These are phyloP conservation scores for Claviceps humidiphila DNA, from an alignment of 2,329 filamentous ascomycete genomes.

Conservation along the genomic window DNA sequence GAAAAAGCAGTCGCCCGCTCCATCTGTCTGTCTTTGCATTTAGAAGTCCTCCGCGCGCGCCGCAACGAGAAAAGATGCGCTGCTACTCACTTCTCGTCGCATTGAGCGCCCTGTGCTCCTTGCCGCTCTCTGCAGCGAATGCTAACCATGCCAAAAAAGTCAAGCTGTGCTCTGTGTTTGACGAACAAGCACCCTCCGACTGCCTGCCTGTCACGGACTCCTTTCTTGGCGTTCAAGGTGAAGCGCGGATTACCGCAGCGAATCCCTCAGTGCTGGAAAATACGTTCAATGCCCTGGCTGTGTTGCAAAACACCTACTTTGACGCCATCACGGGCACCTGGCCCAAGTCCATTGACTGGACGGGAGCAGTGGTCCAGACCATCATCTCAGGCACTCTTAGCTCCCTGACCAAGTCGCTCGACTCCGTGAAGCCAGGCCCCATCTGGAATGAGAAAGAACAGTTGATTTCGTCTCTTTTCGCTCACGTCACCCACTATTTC, in stretches of 20 bases:
- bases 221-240: neutral
- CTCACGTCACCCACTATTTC: constrained; percentile 64
- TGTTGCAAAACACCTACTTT: constrained; percentile 71
- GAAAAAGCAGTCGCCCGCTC: neutral
- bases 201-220: neutral
- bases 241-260: too few species aligned
- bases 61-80: neutral
- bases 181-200: neutral
- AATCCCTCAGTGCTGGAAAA: constrained; percentile 25
- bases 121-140: neutral
- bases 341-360: constrained; percentile 87
- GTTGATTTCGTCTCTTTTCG: constrained; percentile 70
- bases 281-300: constrained; percentile 51
- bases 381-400: constrained; percentile 61
- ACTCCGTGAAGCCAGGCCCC: constrained; percentile 20
- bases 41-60: neutral
- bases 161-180: constrained; percentile 3
- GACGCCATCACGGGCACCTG: constrained; percentile 65
- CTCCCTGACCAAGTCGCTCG: constrained; percentile 52
- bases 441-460: constrained; percentile 51
- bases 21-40: too few species aligned
- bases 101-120: neutral
- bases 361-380: constrained; percentile 70
- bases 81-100: neutral
- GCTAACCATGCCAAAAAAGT: neutral